phyloP scores from a whole-genome alignment of 306 rosid species.

The Fagus sylvatica region DNA sequence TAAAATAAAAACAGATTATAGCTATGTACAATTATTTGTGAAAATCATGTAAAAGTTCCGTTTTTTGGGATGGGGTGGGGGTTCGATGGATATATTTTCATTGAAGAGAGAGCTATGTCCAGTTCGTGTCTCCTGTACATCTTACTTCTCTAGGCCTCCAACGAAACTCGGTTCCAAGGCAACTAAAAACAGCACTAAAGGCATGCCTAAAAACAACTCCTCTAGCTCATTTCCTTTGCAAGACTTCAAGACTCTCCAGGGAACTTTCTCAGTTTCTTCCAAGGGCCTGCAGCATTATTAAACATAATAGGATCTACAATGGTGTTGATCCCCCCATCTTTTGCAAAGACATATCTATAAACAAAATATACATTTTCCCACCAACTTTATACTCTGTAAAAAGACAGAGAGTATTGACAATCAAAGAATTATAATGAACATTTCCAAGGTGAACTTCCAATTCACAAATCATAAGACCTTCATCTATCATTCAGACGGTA shows the following conservation, averaged over 20 bases:
- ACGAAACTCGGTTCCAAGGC: too few species aligned
- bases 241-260: neutral
- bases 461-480: constrained; percentile 20
- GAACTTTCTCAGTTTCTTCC: neutral
- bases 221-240: neutral
- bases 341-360: neutral
- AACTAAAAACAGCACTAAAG: too few species aligned
- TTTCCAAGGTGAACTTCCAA: neutral
- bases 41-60: too few species aligned
- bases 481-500: constrained; percentile 2
- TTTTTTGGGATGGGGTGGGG: too few species aligned
- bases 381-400: neutral
- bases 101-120: too few species aligned
- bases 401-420: neutral
- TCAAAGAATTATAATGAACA: neutral
- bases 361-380: neutral
- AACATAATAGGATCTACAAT: neutral
- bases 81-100: too few species aligned
- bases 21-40: too few species aligned
- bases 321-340: neutral
- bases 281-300: neutral
- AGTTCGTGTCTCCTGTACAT: too few species aligned
- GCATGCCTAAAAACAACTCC: too few species aligned
- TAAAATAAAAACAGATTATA: too few species aligned
- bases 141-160: too few species aligned